Evolutionary conservation across 352 stramenopile genomes (phyloP), one percentile per base, ranked within the genome.

Genomic region (Globisporangium nunn): DNA sequence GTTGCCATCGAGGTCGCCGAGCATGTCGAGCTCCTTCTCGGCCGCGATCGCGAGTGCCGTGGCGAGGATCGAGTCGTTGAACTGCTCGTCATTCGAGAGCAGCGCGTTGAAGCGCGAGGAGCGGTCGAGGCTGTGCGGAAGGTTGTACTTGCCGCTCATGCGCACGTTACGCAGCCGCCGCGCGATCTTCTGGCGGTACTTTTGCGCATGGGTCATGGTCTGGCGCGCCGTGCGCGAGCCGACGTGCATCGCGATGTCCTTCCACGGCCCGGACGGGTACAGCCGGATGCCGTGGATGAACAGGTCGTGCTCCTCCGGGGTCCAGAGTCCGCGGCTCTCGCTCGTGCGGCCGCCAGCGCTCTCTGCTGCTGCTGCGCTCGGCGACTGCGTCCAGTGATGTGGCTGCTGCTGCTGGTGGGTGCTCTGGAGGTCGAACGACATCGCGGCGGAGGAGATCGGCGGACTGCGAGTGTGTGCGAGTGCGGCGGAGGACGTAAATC

Each of bases 151-250:
- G 52, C 71, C 77, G 52, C 71, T 87, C 72, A 85, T 78, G 45
- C 79, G 74, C 57, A 82, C 76, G 43, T 88, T 88, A 48, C 79
- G 79, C 60, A 88, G 68, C 52, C 78, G 69, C 50, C 81, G 72
- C 52, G 73, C 75, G 65, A 92, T 86, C 68, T 92, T 92, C 66
- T 92, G 78, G 6, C 80, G 80, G 65, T 92, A 92, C 64, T 93
- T 93, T 43, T 93, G 79, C 59, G 82, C 82, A 66, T 92, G 82
- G 11, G 77, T 90, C 80, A 88, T 88, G 50, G 78, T 88, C 64
- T 92, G 81, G 11, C 79, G 76, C 43, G 79, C 79, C 58, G 79
- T 90, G 54, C 79, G 75, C 51, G 77, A 80, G 43, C 78, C 75
- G 14, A 92, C 80, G 64, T 88, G 77, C 46, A 64, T 64, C 4